Conservation (phyloP, 78 protist genomes). For the Goniomonas avonlea region DNA sequence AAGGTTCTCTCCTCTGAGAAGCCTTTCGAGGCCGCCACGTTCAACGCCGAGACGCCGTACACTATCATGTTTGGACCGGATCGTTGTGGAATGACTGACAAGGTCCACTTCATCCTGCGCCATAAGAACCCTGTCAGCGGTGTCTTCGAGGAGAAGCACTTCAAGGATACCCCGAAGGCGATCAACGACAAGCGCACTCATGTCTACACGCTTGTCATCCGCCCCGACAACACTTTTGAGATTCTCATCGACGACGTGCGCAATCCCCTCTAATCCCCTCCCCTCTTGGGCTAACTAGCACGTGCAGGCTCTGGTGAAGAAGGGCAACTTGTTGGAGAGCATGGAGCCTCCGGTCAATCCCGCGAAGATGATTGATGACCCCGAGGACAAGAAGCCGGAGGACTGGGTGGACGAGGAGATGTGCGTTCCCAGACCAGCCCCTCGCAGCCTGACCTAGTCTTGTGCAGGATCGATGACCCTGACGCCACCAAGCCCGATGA, state of each 20-base stretch:
- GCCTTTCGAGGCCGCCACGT: background rate
- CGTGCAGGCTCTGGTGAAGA: too few relatives aligned
- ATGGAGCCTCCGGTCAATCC: slow-evolving; percentile 23
- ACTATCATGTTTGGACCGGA: slow-evolving; percentile 29
- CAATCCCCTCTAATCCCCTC: slow-evolving; percentile 5
- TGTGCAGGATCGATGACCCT: slow-evolving; percentile 83
- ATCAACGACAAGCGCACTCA: slow-evolving; percentile 85
- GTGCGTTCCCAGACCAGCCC: too few relatives aligned
- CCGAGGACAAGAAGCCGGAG: background rate
- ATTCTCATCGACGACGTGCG: slow-evolving; percentile 75
- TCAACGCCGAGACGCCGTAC: background rate
- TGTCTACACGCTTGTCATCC: slow-evolving; percentile 90
- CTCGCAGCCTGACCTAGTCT: too few relatives aligned
- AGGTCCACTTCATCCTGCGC: slow-evolving; percentile 20
- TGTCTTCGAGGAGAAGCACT: slow-evolving; percentile 5
- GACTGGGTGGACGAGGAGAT: slow-evolving; percentile 90
- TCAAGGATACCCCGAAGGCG: background rate
- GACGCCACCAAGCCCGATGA: slow-evolving; percentile 83
- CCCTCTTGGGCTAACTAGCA: too few relatives aligned
- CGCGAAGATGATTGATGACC: slow-evolving; percentile 4
- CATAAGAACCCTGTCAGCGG: slow-evolving; percentile 15
- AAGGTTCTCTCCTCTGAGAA: slow-evolving; percentile 1
- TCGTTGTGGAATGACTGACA: slow-evolving; percentile 20
- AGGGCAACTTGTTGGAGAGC: too few relatives aligned
- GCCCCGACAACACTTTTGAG: slow-evolving; percentile 87